These are phyloP conservation scores for Didymella exigua DNA, from an alignment of 2,329 filamentous ascomycete species.

Conservation along the genomic window DNA sequence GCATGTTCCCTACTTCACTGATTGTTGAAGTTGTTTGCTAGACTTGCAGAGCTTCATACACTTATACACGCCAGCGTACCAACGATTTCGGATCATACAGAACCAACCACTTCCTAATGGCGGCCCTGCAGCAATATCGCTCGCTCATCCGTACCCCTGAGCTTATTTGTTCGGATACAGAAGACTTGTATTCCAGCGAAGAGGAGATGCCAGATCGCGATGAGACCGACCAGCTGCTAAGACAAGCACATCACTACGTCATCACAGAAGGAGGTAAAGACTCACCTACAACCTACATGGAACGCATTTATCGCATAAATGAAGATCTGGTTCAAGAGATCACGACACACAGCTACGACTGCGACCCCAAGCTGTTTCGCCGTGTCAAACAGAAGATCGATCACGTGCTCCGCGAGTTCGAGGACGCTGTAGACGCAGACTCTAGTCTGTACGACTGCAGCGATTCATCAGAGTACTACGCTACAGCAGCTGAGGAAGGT, in stretches of 20 bases:
- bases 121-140: neutral
- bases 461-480: slow-evolving; percentile 9
- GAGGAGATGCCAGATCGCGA: slow-evolving; percentile 14
- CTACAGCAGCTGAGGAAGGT: neutral
- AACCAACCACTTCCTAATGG: slow-evolving; percentile 5
- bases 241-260: slow-evolving; percentile 39
- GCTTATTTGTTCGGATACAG: slow-evolving; percentile 10
- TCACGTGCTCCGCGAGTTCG: slow-evolving; percentile 23
- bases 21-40: slow-evolving; percentile 10
- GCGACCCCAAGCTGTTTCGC: slow-evolving; percentile 29
- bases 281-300: slow-evolving; percentile 21
- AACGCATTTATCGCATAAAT: slow-evolving; percentile 36
- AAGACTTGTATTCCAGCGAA: slow-evolving; percentile 11
- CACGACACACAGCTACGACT: slow-evolving; percentile 17
- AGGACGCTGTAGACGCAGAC: slow-evolving; percentile 17
- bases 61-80: neutral
- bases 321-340: slow-evolving; percentile 30
- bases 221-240: slow-evolving; percentile 30
- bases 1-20: neutral
- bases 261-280: slow-evolving; percentile 29
- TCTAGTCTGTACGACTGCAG: slow-evolving; percentile 11
- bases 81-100: neutral
- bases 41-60: neutral
- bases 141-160: slow-evolving; percentile 2
- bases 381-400: slow-evolving; percentile 28